Base-by-base conservation (phyloP, 208 protist species). In the Acanthamoeba healyi region DNA sequence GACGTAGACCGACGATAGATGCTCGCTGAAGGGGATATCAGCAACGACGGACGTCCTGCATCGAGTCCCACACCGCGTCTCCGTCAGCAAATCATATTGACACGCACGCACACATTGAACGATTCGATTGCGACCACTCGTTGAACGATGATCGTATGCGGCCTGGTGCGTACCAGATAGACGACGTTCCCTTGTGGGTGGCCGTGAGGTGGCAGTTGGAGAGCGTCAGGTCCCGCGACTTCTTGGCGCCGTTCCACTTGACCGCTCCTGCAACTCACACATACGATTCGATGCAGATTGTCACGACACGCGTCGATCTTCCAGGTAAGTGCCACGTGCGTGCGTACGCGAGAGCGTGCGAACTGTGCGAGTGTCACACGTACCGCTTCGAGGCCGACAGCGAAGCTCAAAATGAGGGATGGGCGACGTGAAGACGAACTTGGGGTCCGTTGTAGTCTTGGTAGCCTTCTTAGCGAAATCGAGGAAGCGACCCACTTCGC, bases 241-340 rank as follows among this genome's bases (percentile, higher is more conserved):
- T 72, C 63, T 72, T 72, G 26, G 63, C 63, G 12, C 15, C n/a
- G 63, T 34, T 72, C 63, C 63, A 72, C 63, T 72, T 72, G 15
- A 72, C 7, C 29, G n/a, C 29, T 10, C 63, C 63, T 72, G 63
- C 29, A 61, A 26, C 15, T 12, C 54, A 61, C 15, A 61, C n/a
- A 61, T 22, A 22, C 54, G 22, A 26, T 12, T 26, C 54, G 15
- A 61, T 61, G 54, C 22, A 61, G 22, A 26, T 61, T 61, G 54
- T 61, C 12, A 12, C 15, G 22, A 61, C 54, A 58, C 10, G 51
- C 10, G 19, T 58, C 51, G 51, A 58, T 72, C n/a, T 72, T 72
- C n/a, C 63, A 26, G 12, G 54, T 61, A 22, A 12, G 54, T 61
- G 54, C 12, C 12, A 61, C 54, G 12, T 22, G 22, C 54, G 54